A percentile compares a stretch with the other conserved stretches of the same genome.
These are phyloP conservation scores for Patellifolia procumbens DNA, from an alignment of 179 eudicot genomes.

Conservation along the genomic window DNA sequence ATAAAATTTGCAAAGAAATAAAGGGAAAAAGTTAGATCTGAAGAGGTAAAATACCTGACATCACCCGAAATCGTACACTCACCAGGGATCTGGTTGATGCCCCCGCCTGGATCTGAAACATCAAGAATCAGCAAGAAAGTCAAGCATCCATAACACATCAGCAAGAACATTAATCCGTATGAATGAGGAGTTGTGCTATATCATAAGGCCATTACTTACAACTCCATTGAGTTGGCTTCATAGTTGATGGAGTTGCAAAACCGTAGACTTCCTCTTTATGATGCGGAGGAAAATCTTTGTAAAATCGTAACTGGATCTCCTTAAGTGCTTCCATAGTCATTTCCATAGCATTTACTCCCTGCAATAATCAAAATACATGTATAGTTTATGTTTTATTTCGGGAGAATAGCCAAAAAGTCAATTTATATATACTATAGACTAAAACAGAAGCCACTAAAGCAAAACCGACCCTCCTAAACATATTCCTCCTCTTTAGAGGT, in stretches of 20 bases:
- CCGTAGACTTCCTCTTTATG: constrained; percentile 74
- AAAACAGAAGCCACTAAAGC: too few species aligned
- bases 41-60: constrained; percentile 60
- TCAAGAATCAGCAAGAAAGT: constrained; percentile 12
- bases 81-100: constrained; percentile 87
- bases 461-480: too few species aligned
- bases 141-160: constrained; percentile 1
- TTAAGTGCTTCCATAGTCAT: constrained; percentile 90
- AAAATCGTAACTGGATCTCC: constrained; percentile 80
- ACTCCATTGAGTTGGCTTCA: constrained; percentile 98
- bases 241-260: constrained; percentile 95
- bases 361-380: constrained; percentile 8
- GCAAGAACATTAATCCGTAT: not conserved
- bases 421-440: too few species aligned
- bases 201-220: constrained; percentile 54
- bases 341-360: constrained; percentile 96
- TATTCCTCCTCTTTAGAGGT: too few species aligned
- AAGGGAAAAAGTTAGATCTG: not conserved
- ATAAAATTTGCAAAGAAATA: not conserved
- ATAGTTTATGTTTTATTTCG: not conserved
- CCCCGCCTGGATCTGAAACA: constrained; percentile 89
- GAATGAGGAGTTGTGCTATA: not conserved
- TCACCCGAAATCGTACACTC: constrained; percentile 90
- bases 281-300: constrained; percentile 88
- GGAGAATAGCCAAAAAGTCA: not conserved